Evolutionary conservation across 306 rosid genomes (phyloP), one percentile per base, ranked within the genome.

Genomic region (Begonia peltatifolia): DNA sequence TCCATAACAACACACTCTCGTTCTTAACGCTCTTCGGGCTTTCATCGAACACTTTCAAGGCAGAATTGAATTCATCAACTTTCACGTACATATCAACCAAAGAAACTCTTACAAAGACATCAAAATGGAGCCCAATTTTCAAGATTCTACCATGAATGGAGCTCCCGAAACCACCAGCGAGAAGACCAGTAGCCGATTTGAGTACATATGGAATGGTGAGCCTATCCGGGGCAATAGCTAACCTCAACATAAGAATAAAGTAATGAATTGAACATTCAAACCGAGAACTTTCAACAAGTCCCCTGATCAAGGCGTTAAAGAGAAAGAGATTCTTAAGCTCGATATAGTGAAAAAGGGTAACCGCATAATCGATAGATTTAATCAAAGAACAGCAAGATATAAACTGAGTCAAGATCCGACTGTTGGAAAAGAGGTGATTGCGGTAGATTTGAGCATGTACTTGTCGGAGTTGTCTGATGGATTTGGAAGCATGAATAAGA

Each of bases 301-400:
- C 69, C 9, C 69, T 54, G 10, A 64, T 64, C 57, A 64, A 64
- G 13, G 69, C 69, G 23, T 47, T 64, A 18, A 64, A 64, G 23
- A 64, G 52, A 50, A 50, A 64, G 12, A 59, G 25, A 23, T 57
- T 64, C 57, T 64, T 64, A 14, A 11, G n/a, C 49, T 64, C 46
- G 42, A 64, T 42, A 15, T 9, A 57, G 6, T 25, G 63, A 46
- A 64, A 64, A 57, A 64, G 41, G 18, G 63, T 57, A 44, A 64
- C 20, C 23, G 63, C 69, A 57, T 64, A 64, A 47, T 46, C 69
- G n/a, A 57, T 44, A 18, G 58, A 57, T 38, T 57, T 64, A 2
- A 56, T 46, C 46, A 30, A 57, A 51, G 63, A 64, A 64, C 52
- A 64, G 2, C 57, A 64, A 41, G 63, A 57, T 42, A 57, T 50